A percentile compares a stretch with the other conserved stretches of the same genome.
Evolutionary conservation across 2,329 filamentous ascomycete genomes (phyloP).

Genomic region (Cadophora sp.): DNA sequence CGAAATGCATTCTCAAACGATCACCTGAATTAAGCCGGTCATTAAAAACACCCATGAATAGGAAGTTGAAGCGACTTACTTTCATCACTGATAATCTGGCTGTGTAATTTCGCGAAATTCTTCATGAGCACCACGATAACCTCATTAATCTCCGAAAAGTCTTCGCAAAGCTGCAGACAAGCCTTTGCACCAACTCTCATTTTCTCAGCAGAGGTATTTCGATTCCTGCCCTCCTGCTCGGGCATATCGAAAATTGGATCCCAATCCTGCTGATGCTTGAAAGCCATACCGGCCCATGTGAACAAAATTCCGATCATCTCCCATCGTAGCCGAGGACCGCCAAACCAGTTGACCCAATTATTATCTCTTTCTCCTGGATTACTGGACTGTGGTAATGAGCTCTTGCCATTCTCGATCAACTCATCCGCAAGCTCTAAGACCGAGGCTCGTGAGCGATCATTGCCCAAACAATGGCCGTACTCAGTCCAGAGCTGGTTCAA

Average conservation of each 20-base stretch:
- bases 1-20: constrained; percentile 21
- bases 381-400: background rate
- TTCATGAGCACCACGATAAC: constrained; percentile 18
- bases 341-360: constrained; percentile 21
- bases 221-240: constrained; percentile 13
- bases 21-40: constrained; percentile 4
- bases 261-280: constrained; percentile 22
- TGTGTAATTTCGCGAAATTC: constrained; percentile 18
- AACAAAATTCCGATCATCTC: constrained; percentile 25
- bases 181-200: constrained; percentile 18
- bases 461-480: constrained; percentile 4
- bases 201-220: constrained; percentile 11
- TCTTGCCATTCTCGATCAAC: constrained; percentile 16
- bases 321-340: constrained; percentile 9
- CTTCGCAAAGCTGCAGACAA: constrained; percentile 13
- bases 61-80: constrained; percentile 12
- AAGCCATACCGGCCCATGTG: constrained; percentile 19
- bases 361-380: background rate
- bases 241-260: constrained; percentile 16
- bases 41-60: background rate
- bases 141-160: constrained; percentile 15
- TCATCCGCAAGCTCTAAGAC: constrained; percentile 16
- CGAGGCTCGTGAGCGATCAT: constrained; percentile 16
- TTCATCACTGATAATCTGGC: constrained; percentile 24
- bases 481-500: constrained; percentile 19